phyloP scores from a whole-genome alignment of 1,284 basidiomycete species.

The Cryptococcus floricola region DNA sequence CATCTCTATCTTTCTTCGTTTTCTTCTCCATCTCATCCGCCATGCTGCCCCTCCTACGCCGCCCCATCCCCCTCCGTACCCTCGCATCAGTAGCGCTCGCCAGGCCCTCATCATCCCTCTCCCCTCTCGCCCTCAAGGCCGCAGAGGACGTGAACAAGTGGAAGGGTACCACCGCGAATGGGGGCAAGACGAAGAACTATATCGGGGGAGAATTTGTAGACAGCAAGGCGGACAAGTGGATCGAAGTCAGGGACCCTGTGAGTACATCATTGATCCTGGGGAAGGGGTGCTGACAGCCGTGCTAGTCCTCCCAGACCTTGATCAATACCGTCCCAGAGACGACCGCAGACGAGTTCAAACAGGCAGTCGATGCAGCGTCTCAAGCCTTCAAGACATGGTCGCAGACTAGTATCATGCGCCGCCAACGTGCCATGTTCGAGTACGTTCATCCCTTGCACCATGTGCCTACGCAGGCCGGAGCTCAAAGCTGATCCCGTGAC shows the following conservation, averaged over 20 bases:
- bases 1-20: not conserved
- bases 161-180: slow-evolving; percentile 78
- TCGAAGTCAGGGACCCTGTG: slow-evolving; percentile 84
- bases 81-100: slow-evolving; percentile 26
- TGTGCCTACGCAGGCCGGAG: not conserved
- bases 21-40: not conserved
- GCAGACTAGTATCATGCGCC: slow-evolving; percentile 73
- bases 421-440: slow-evolving; percentile 89
- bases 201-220: slow-evolving; percentile 78
- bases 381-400: slow-evolving; percentile 89
- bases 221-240: slow-evolving; percentile 70
- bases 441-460: slow-evolving; percentile 46
- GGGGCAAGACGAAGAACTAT: slow-evolving; percentile 82
- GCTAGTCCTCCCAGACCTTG: slow-evolving; percentile 80
- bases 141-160: slow-evolving; percentile 53
- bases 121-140: slow-evolving; percentile 31
- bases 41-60: not conserved
- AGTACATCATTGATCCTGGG: slow-evolving; percentile 12
- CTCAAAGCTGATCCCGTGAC: not conserved
- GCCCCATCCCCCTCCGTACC: slow-evolving; percentile 8
- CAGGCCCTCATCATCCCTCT: slow-evolving; percentile 13
- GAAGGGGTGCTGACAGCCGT: not conserved
- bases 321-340: slow-evolving; percentile 88
- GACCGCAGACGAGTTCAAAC: slow-evolving; percentile 72
- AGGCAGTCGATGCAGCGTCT: slow-evolving; percentile 80